Base-by-base conservation (phyloP, 805 yeast genomes). In the Ogataea methylovora region DNA sequence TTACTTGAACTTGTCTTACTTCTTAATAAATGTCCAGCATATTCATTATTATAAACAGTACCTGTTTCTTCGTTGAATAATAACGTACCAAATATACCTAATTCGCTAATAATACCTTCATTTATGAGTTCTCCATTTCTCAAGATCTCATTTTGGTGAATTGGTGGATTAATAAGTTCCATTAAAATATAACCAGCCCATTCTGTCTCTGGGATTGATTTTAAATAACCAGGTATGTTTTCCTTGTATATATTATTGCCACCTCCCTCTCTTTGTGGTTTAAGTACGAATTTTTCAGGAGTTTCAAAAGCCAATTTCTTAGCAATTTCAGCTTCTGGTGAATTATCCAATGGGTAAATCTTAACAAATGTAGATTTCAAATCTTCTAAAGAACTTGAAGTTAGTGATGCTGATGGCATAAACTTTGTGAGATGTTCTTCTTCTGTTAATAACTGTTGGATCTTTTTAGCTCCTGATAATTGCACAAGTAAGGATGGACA, bases 201-300 rank as follows among this genome's bases (percentile, higher is more conserved):
- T 25, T 82, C 83, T 14, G 67, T 60, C 48, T 81, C 76, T 9
- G 79, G 76, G 9, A 84, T 49, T 0, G 63, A 44, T 10, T 67
- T 51, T 47, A 92, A 60, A 50, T 85, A 90, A 0, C 42, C 63
- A 1, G 96, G 95, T 38, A 92, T 92, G 47, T 85, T 83, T 24
- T 76, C 75, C 49, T 84, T 84, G 60, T 92, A 92, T 35, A 92
- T 73, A 54, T 92, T 92, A 57, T 92, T 87, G 14, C 98, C 98
- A 30, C 99, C 99, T 26, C 99, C 99, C 65, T 92, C 99, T 63
- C 99, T 74, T 60, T 92, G 98, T 4, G 99, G 99, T 52, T 92
- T 92, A 47, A 92, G 67, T 1, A 92, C 99, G 54, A 65, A 92
- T 17, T 70, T 67, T 35, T 73, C 75, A 0, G 96, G 90, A 2